Base-by-base conservation (phyloP, 495 filamentous ascomycete species). In the Polyplosphaeria fusca region DNA sequence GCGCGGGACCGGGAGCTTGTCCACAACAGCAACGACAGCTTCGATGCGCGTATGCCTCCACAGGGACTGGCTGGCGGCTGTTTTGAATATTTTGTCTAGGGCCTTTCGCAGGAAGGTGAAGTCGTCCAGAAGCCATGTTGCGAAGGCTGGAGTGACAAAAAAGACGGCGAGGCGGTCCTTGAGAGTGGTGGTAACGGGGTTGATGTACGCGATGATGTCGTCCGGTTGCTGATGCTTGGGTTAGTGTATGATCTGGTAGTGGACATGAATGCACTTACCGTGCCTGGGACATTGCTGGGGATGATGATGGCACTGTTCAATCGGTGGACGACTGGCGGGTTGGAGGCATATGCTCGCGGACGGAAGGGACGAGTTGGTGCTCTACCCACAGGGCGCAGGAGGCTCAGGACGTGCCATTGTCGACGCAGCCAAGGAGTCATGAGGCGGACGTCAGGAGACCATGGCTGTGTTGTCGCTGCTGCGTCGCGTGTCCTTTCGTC, bases 91-190 rank as follows among this genome's bases (percentile, higher is more conserved):
- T 18, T 48, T 42, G 14, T 19, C 3, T n/a, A 66, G 14, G 28
- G 55, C 64, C 27, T 49, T 53, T 0, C 42, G 22, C 32, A 66
- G 39, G 42, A 66, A 66, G 2, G 42, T 42, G 3, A 56, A 11
- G 37, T 55, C 50, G 43, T 60, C 55, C 13, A 39, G 37, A 24
- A 63, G 55, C 64, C 59, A 66, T 43, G 28, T 41, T 5, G 64
- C 59, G 45, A 66, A 66, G 3, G 55, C 43, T 4, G 64, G 64
- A 1, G 64, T 66, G 4, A 66, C 35, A 22, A 66, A 47, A 27
- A 66, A 49, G 26, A 63, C 41, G 24, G 45, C 23, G n/a, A 50
- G 28, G 35, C 47, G 40, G 20, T 25, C 20, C 19, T 44, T 25
- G 24, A 23, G n/a, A n/a, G 47, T 18, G 7, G 18, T 18, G n/a